These are phyloP conservation scores for Handroanthus guayacan DNA, from an alignment of 257 asterid genomes.

Conservation along the genomic window DNA sequence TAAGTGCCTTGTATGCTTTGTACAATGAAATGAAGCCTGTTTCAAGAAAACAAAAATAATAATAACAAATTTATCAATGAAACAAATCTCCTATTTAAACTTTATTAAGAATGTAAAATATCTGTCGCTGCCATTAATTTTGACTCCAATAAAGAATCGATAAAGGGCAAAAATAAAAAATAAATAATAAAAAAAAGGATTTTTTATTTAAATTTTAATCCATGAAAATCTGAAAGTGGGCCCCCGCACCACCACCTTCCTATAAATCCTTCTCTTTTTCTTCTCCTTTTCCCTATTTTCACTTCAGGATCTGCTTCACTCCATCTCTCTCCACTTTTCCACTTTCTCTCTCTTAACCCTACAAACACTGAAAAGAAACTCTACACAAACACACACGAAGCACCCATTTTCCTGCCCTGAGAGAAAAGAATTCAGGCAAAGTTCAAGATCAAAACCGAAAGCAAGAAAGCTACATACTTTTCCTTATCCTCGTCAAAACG, in stretches of 20 bases:
- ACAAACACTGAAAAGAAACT: neutral
- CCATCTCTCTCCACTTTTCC: constrained; percentile 36
- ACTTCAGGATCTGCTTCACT: constrained; percentile 47
- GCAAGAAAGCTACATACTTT: neutral
- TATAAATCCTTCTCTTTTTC: constrained; percentile 51
- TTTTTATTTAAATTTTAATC: constrained; percentile 13
- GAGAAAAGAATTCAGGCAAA: constrained; percentile 3
- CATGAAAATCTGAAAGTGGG: constrained; percentile 51
- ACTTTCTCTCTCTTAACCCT: constrained; percentile 36
- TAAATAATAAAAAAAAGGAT: no score
- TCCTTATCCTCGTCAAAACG: neutral
- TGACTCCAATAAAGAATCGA: constrained; percentile 2
- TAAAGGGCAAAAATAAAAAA: neutral
- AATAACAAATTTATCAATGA: no score
- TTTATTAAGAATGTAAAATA: constrained; percentile 35
- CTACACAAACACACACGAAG: neutral
- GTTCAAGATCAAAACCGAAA: constrained; percentile 26
- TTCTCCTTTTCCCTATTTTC: constrained; percentile 42
- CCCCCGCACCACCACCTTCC: constrained; percentile 49
- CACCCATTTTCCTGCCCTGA: constrained; percentile 10
- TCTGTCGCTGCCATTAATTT: constrained; percentile 38
- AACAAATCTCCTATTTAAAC: neutral
- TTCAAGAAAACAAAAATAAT: no score
- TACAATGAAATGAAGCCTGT: no score
- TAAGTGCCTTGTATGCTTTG: no score